phyloP scores from a whole-genome alignment of 2,329 filamentous ascomycete species.

The Monosporascus sp. region DNA sequence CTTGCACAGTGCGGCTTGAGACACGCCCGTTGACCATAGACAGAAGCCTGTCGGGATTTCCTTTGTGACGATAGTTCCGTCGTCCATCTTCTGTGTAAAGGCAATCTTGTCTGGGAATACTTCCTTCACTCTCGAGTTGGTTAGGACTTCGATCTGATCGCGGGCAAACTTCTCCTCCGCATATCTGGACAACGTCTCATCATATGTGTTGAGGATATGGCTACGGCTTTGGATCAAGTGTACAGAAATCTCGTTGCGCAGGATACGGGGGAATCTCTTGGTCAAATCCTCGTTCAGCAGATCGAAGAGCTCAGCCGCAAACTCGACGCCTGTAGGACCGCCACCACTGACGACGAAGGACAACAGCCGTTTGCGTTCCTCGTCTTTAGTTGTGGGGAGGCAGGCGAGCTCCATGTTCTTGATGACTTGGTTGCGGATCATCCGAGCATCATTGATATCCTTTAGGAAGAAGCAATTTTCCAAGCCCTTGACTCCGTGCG shows the following conservation, averaged over 20 bases:
- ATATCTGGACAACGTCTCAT: conserved; percentile 87
- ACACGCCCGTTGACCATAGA: conserved; percentile 93
- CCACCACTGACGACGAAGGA: conserved; percentile 97
- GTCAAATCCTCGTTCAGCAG: conserved; percentile 92
- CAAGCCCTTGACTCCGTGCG: conserved; percentile 90
- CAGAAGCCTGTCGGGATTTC: conserved; percentile 96
- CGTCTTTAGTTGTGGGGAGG: conserved; percentile 84
- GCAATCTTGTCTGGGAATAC: conserved; percentile 78
- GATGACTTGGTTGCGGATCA: conserved; percentile 83
- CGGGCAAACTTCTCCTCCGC: conserved; percentile 87
- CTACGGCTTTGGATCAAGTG: conserved; percentile 92
- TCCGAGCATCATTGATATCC: conserved; percentile 84
- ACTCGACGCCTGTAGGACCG: conserved; percentile 94
- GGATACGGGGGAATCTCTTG: conserved; percentile 73
- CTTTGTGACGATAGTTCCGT: conserved; percentile 74
- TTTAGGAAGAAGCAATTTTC: conserved; percentile 95
- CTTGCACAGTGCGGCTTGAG: conserved; percentile 76
- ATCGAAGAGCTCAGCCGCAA: conserved; percentile 93
- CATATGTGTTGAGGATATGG: conserved; percentile 97
- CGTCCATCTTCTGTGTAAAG: conserved; percentile 74
- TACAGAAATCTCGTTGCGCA: conserved; percentile 97
- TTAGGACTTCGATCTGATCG: conserved; percentile 86
- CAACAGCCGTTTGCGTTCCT: conserved; percentile 78
- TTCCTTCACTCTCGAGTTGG: conserved; percentile 89
- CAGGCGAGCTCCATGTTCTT: conserved; percentile 87